Evolutionary conservation across 345 rosid genomes (phyloP).

Genomic region (Citrus australasica): DNA sequence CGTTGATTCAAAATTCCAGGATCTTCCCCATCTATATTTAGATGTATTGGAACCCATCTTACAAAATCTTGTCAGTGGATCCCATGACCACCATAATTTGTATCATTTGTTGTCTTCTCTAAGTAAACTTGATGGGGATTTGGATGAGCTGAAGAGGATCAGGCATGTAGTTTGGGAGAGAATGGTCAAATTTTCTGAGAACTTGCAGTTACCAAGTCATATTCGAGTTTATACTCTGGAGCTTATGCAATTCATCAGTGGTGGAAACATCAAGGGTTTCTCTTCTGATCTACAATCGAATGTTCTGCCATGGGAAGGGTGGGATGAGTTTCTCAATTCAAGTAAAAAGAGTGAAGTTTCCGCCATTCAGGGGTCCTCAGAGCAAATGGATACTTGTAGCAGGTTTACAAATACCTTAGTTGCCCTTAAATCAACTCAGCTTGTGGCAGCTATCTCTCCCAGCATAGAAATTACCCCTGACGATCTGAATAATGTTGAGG

Average conservation of each 20-base stretch:
- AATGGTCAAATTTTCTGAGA: constrained; percentile 61
- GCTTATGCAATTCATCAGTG: constrained; percentile 77
- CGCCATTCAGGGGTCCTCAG: constrained; percentile 32
- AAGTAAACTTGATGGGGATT: constrained; percentile 68
- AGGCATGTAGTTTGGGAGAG: constrained; percentile 75
- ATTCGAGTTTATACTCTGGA: constrained; percentile 76
- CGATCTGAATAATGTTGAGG: constrained; percentile 49
- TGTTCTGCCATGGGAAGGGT: constrained; percentile 80
- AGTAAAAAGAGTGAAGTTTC: constrained; percentile 40
- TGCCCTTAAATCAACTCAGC: constrained; percentile 88
- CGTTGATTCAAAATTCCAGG: constrained; percentile 26
- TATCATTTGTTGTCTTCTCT: constrained; percentile 66
- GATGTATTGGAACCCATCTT: constrained; percentile 63
- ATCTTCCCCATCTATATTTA: constrained; percentile 59
- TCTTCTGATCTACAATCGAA: constrained; percentile 50
- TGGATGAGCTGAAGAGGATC: constrained; percentile 62
- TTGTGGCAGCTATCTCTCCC: constrained; percentile 58
- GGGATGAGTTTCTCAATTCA: constrained; percentile 53
- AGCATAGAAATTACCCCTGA: constrained; percentile 65
- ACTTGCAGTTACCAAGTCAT: constrained; percentile 70
- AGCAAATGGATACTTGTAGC: constrained; percentile 52
- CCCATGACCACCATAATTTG: constrained; percentile 45
- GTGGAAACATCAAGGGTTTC: constrained; percentile 53
- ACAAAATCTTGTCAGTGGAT: constrained; percentile 47
- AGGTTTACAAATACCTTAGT: constrained; percentile 76